Conservation (phyloP, 1,139 yeast species). For the Diutina sp. region DNA sequence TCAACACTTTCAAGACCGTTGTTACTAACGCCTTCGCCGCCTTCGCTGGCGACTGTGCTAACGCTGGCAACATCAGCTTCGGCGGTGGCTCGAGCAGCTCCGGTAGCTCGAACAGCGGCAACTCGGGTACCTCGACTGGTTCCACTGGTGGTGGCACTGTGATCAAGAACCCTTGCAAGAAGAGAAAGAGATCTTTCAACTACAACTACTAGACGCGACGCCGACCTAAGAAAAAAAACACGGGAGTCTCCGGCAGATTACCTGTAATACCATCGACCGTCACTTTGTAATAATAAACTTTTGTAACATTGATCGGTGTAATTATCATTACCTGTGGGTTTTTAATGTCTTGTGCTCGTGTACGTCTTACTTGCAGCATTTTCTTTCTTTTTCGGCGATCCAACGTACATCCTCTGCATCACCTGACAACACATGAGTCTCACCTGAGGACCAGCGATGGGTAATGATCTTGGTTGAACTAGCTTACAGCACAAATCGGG, state of each 20-base stretch:
- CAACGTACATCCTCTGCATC: too few species aligned
- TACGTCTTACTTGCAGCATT: not conserved
- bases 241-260: not conserved
- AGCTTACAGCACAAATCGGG: too few species aligned
- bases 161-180: conserved; percentile 10
- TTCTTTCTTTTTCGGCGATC: too few species aligned
- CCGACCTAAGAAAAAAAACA: not conserved
- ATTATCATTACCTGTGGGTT: too few species aligned
- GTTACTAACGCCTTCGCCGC: conserved; percentile 34
- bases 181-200: conserved; percentile 18
- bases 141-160: conserved; percentile 9
- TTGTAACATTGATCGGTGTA: not conserved
- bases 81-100: conserved; percentile 11
- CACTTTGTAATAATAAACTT: not conserved
- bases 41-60: conserved; percentile 29
- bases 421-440: too few species aligned
- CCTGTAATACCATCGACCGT: not conserved
- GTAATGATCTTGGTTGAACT: too few species aligned
- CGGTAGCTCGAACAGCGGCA: conserved; percentile 9
- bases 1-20: conserved; percentile 27
- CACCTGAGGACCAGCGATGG: too few species aligned
- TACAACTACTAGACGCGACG: conserved; percentile 6
- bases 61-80: conserved; percentile 3
- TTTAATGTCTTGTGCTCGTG: not conserved
- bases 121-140: conserved; percentile 6